These are phyloP conservation scores for Linaria vulgaris DNA, from an alignment of 257 asterid species.

Conservation along the genomic window DNA sequence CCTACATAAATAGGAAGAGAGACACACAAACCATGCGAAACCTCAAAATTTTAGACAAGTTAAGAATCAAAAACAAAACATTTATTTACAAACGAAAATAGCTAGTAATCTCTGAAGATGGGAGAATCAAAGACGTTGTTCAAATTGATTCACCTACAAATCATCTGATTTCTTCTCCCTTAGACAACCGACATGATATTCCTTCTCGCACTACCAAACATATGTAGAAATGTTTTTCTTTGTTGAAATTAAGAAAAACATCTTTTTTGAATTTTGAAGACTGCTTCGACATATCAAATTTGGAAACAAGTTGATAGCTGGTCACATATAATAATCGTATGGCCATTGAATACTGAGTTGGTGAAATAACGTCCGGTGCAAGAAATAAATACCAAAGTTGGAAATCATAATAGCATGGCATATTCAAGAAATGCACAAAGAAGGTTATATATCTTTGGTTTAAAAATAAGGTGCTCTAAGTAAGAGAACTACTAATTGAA, in stretches of 20 bases:
- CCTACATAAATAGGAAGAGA: too few species aligned
- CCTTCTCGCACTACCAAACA: slow-evolving; percentile 79
- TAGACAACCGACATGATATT: slow-evolving; percentile 87
- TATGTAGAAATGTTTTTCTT: slow-evolving; percentile 5
- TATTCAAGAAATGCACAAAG: not conserved
- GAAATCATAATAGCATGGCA: not conserved
- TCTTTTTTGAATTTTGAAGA: slow-evolving; percentile 4
- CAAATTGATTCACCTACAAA: slow-evolving; percentile 49
- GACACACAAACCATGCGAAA: too few species aligned
- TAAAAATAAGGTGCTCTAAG: not conserved
- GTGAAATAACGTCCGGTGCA: slow-evolving; percentile 71
- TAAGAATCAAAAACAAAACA: slow-evolving; percentile 69
- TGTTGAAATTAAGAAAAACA: slow-evolving; percentile 7
- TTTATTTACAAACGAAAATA: slow-evolving; percentile 13
- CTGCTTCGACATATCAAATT: not conserved
- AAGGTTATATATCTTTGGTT: too few species aligned
- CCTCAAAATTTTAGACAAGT: too few species aligned
- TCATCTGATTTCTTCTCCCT: slow-evolving; percentile 67
- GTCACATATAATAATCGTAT: slow-evolving; percentile 85
- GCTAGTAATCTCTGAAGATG: slow-evolving; percentile 4
- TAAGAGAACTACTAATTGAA: not conserved
- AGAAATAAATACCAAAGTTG: slow-evolving; percentile 18
- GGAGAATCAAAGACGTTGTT: slow-evolving; percentile 3
- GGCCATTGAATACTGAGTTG: slow-evolving; percentile 53
- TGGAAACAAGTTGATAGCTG: slow-evolving; percentile 51